A percentile compares a stretch with the other conserved stretches of the same genome.
Evolutionary conservation across 176 grass and related monocot species (phyloP).

Genomic region (Paspalum vaginatum): DNA sequence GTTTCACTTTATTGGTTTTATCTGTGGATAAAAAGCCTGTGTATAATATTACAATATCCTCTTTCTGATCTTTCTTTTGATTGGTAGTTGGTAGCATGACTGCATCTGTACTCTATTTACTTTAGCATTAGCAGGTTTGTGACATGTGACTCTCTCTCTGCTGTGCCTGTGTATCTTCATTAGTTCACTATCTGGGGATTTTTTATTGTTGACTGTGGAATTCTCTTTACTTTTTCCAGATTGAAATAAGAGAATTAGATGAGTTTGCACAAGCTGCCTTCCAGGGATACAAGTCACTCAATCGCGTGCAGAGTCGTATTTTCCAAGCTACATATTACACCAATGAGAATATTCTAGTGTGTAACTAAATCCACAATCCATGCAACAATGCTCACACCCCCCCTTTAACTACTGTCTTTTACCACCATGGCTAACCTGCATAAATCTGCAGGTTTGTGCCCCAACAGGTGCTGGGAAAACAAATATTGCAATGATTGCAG

Average conservation of each 20-base stretch:
- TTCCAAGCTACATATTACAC: slow-evolving; percentile 89
- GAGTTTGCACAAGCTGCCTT: slow-evolving; percentile 95
- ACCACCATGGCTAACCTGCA: slow-evolving; percentile 41
- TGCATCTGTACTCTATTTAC: slow-evolving; percentile 23
- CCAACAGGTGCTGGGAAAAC: slow-evolving; percentile 99
- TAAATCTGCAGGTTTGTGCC: slow-evolving; percentile 85
- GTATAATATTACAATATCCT: slow-evolving; percentile 23
- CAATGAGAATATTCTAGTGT: slow-evolving; percentile 95
- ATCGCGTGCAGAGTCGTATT: slow-evolving; percentile 95
- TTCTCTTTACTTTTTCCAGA: slow-evolving; percentile 53
- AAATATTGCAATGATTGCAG: slow-evolving; percentile 97
- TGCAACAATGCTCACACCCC: slow-evolving; percentile 25
- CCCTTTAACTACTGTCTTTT: slow-evolving; percentile 15
- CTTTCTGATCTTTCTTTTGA: slow-evolving; percentile 17
- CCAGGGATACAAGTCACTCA: slow-evolving; percentile 84
- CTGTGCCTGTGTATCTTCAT: slow-evolving; percentile 6
- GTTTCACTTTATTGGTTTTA: slow-evolving; percentile 31
- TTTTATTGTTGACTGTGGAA: slow-evolving; percentile 27
- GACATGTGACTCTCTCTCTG: background rate
- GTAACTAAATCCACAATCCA: slow-evolving; percentile 30
- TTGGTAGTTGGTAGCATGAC: background rate
- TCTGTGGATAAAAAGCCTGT: slow-evolving; percentile 19
- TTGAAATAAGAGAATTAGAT: slow-evolving; percentile 93
- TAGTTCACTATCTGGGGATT: slow-evolving; percentile 2
- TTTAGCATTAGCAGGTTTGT: slow-evolving; percentile 36